Percentiles rank a stretch among this genome's conserved stretches.
Conservation (phyloP, 2,329 filamentous ascomycete species). For the Ascochyta viciae-villosae region DNA sequence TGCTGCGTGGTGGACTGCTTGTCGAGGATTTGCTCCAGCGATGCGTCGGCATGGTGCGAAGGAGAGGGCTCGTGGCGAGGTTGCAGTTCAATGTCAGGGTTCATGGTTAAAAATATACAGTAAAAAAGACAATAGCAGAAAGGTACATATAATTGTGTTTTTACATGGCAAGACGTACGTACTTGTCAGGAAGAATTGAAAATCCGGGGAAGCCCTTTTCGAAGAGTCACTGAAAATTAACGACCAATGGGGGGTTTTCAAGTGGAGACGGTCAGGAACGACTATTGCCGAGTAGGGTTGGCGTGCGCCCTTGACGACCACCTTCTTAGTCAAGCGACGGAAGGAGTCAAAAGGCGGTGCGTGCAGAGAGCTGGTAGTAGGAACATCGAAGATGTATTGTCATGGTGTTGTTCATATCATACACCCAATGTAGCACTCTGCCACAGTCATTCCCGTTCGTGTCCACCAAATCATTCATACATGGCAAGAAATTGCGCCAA, state of each 20-base stretch:
- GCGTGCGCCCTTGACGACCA: slow-evolving; percentile 19
- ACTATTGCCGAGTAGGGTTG: slow-evolving; percentile 7
- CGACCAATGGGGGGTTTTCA: neutral
- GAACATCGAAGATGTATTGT: slow-evolving; percentile 9
- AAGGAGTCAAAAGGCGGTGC: neutral
- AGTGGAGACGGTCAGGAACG: neutral
- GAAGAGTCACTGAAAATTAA: neutral
- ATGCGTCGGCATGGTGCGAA: neutral
- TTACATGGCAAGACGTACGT: neutral
- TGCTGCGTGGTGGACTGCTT: neutral
- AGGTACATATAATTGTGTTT: neutral
- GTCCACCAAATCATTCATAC: slow-evolving; percentile 11
- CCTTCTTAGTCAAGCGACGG: neutral
- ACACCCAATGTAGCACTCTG: slow-evolving; percentile 2
- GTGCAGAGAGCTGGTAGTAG: neutral
- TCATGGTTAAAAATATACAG: neutral
- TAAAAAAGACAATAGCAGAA: neutral
- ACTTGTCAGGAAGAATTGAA: neutral
- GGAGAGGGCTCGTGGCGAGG: neutral
- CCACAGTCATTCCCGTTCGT: neutral
- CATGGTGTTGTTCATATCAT: slow-evolving; percentile 11
- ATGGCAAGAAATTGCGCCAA: slow-evolving; percentile 16
- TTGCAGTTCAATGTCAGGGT: slow-evolving; percentile 8
- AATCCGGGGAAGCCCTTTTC: slow-evolving; percentile 15
- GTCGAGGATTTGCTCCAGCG: slow-evolving; percentile 3